These are phyloP conservation scores for Macrophomina tecta DNA, from an alignment of 2,329 filamentous ascomycete species.

Conservation along the genomic window DNA sequence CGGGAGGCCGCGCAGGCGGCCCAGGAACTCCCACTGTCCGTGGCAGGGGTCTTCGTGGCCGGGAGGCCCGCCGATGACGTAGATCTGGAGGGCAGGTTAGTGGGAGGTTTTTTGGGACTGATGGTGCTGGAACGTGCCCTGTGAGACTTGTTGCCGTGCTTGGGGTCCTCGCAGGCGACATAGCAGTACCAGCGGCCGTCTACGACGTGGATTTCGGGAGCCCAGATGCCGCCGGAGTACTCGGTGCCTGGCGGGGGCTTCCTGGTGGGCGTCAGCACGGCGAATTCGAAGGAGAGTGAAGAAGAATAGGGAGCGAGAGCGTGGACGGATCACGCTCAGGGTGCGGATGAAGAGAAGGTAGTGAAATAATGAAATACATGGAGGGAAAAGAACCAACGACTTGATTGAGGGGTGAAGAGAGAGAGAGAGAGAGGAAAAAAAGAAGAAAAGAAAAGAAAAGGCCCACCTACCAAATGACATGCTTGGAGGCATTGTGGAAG, in stretches of 20 bases:
- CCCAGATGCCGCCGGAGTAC: conserved; percentile 59
- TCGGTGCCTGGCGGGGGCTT: conserved; percentile 50
- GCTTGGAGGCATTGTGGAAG: conserved; percentile 47
- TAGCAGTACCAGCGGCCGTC: conserved; percentile 62
- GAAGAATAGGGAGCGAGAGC: background rate
- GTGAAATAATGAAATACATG: background rate
- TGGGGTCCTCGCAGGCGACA: conserved; percentile 50
- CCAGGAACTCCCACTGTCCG: conserved; percentile 50
- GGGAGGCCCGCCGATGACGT: conserved; percentile 51
- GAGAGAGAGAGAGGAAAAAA: background rate
- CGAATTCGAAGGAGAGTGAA: background rate
- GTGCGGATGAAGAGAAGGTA: too few relatives aligned
- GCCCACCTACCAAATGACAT: conserved; percentile 45
- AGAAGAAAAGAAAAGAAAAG: background rate
- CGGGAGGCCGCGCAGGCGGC: conserved; percentile 49
- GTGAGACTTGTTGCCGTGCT: conserved; percentile 52
- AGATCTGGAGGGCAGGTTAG: conserved; percentile 39
- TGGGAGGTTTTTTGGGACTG: background rate
- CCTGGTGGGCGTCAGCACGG: conserved; percentile 34
- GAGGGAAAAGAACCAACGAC: background rate
- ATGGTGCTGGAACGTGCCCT: conserved; percentile 30
- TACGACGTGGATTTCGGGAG: conserved; percentile 61
- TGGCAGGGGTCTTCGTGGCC: conserved; percentile 34
- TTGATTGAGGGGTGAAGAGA: background rate
- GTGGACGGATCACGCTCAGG: conserved; percentile 5